Base-by-base conservation (phyloP, 345 rosid species). In the Sonneratia caseolaris region DNA sequence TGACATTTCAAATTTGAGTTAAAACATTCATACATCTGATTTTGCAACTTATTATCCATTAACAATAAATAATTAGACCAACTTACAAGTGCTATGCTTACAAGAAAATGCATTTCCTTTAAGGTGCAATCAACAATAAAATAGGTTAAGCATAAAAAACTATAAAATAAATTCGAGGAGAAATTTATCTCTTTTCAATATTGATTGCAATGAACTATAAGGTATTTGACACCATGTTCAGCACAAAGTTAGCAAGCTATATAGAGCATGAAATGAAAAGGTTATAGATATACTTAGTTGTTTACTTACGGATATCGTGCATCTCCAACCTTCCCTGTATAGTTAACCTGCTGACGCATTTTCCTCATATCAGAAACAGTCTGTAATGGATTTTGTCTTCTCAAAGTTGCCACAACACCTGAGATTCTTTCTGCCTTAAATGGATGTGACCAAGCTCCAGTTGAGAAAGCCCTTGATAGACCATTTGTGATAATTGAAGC, bases 391-490 rank as follows among this genome's bases (percentile, higher is more conserved):
- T 94, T 91, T 79, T 96, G 81, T 49, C 96, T 90, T 53, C 97
- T 86, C 64, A 95, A 82, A 72, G 88, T 95, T 24, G 92, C 96
- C 57, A 92, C 97, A 45, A 92, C 97, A 67, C 99, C 99, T 36
- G 97, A 90, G 68, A 88, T 84, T 73, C 97, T 89, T 81, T 95
- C 99, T 81, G 84, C 85, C 81, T 86, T 87, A 68, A 72, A 92
- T 61, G 96, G 92, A 81, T 95, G 99, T 21, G 87, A 88, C 99
- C 98, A 91, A 27, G 97, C 96, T 73, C 99, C 99, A 79, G 99
- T 92, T 42, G 99, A 92, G 80, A 95, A 95, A 49, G 99, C 99
- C 82, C 99, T 87, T 2, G 84, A 80, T 37, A 95, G 84, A 57
- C 97, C 97, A 80, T 95, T 92, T 64, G 97, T 87, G 42, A 95